Percentiles rank a stretch among this genome's conserved stretches.
Conservation (phyloP, 2,329 filamentous ascomycete species). For the Fusarium albosuccineum region DNA sequence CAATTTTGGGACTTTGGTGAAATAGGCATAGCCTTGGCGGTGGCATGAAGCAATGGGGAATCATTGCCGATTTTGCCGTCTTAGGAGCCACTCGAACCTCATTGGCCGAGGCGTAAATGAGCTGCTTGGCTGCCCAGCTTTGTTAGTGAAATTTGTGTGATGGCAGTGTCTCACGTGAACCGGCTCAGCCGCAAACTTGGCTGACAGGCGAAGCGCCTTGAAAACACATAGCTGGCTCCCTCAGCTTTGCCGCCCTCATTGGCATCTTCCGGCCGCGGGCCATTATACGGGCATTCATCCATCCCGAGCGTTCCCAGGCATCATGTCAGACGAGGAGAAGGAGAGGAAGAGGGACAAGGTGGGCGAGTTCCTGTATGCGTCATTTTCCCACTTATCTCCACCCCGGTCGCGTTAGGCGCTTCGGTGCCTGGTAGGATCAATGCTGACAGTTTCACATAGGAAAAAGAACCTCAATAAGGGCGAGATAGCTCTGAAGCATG, state of each 20-base stretch:
- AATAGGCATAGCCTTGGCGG: no score
- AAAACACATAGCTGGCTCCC: not conserved
- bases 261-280: not conserved
- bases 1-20: no score
- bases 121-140: not conserved
- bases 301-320: not conserved
- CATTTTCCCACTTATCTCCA: conserved; percentile 25
- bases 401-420: not conserved
- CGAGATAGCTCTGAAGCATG: conserved; percentile 53
- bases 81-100: not conserved
- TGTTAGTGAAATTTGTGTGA: not conserved
- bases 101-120: not conserved
- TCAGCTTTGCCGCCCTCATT: not conserved
- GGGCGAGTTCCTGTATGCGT: conserved; percentile 51
- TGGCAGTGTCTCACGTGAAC: conserved; percentile 32
- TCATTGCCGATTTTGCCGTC: no score
- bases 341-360: conserved; percentile 51
- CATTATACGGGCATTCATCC: not conserved
- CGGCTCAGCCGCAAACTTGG: conserved; percentile 3
- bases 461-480: conserved; percentile 52
- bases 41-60: no score
- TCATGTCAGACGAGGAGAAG: conserved; percentile 32
- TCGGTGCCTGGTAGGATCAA: not conserved
- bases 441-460: conserved; percentile 34
- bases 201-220: conserved; percentile 22